These are phyloP conservation scores for Stagonosporopsis rhizophila DNA, from an alignment of 2,329 filamentous ascomycete species.

Conservation along the genomic window DNA sequence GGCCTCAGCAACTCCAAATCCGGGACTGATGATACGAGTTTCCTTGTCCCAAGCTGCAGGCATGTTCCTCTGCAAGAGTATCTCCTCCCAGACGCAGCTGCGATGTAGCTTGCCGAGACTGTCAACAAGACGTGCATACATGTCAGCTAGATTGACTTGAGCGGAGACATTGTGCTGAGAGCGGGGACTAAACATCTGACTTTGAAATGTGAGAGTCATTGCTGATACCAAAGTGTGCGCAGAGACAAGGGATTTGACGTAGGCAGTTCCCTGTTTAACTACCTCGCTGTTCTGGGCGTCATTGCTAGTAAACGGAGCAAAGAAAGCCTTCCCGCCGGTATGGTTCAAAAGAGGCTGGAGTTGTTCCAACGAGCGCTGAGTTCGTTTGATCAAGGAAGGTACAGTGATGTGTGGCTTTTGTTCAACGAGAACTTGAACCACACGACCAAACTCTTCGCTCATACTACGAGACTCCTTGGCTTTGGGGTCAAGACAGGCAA, in stretches of 20 bases:
- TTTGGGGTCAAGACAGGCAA: constrained; percentile 79
- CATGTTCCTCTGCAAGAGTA: constrained; percentile 74
- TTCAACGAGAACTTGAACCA: constrained; percentile 81
- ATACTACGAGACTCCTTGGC: constrained; percentile 67
- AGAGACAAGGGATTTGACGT: constrained; percentile 79
- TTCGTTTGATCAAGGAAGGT: constrained; percentile 78
- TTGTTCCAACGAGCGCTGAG: constrained; percentile 71
- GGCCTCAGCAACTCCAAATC: constrained; percentile 50
- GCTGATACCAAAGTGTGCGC: constrained; percentile 79
- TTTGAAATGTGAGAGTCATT: constrained; percentile 75
- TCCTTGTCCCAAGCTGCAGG: constrained; percentile 70
- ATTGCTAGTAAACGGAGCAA: constrained; percentile 65
- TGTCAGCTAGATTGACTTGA: constrained; percentile 82
- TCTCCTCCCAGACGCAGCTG: constrained; percentile 84
- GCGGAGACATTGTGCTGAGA: constrained; percentile 71
- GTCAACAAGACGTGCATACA: constrained; percentile 76
- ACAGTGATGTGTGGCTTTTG: constrained; percentile 80
- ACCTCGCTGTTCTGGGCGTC: constrained; percentile 44
- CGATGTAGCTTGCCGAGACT: constrained; percentile 80
- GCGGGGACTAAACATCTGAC: constrained; percentile 68
- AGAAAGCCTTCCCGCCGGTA: constrained; percentile 66
- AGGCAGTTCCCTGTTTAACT: constrained; percentile 70
- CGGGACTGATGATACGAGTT: constrained; percentile 52
- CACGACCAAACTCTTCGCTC: constrained; percentile 73
- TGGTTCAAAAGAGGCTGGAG: constrained; percentile 71